Evolutionary conservation across 2,329 filamentous ascomycete species (phyloP), one percentile per base, ranked within the genome.

Genomic region (Chrysoporthe puriensis): DNA sequence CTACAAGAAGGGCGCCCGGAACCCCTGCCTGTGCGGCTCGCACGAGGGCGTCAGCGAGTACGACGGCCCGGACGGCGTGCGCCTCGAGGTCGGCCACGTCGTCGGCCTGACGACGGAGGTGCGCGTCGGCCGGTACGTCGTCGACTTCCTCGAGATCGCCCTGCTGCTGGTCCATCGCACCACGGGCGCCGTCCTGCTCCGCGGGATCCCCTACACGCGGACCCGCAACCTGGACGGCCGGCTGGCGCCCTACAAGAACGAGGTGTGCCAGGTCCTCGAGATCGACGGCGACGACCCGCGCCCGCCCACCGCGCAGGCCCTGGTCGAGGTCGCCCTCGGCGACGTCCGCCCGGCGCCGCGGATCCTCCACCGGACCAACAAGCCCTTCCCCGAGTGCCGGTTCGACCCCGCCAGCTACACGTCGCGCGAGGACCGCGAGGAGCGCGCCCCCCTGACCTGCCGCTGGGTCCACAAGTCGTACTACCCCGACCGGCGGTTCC

Each of bases 341-440:
- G 68, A 78, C 0, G 77, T 89, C 0, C 72, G 79, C 7, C 62
- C 63, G 1, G 70, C 75, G 1, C 76, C 81, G 7, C 77, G 86
- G 0, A 74, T 73, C 0, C 75, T 91, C 0, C 73, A 81, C 0
- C 76, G 84, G 2, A 92, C 89, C 0, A 93, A 92, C 67, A 74
- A 80, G 0, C 71, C 75, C 0, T 88, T 82, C 56, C 84, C 84
- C 0, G 66, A 74, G 0, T 77, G 79, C 60, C 73, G 77, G 0
- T 77, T 76, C 8, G 64, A 75, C 0, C 32, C 59, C 0, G 40
- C 62, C 0, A 62, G 73, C 0, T 79, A 73, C 46, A 62, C 60
- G 0, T 72, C 72, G 14, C 71, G 71, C 1, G 32, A 73, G 0
- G 71, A 74, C 1, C 67, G 75, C 0, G 72, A 74, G 13, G 67